Evolutionary conservation across 768 basidiomycete genomes (phyloP).

Genomic region (Termitomyces sp.): DNA sequence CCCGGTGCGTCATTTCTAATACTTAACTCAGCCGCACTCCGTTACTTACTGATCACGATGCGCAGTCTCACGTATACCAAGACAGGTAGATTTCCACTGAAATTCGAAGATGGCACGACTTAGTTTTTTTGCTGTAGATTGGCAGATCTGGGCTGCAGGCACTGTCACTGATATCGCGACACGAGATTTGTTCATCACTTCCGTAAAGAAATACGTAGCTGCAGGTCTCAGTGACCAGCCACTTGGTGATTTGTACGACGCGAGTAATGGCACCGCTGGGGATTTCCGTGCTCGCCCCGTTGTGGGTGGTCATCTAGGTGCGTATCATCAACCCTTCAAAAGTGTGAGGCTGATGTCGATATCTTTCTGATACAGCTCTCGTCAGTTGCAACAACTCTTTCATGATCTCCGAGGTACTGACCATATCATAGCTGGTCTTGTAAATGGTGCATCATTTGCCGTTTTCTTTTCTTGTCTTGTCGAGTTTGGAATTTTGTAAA

Average conservation of each 20-base stretch:
- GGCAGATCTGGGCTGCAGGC: slow-evolving; percentile 58
- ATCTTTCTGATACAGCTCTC: slow-evolving; percentile 14
- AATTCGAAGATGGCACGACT: not conserved
- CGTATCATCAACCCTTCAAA: not conserved
- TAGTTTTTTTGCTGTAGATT: slow-evolving; percentile 34
- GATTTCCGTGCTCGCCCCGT: slow-evolving; percentile 58
- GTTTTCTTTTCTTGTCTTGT: not conserved
- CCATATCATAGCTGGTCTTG: slow-evolving; percentile 8
- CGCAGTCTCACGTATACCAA: slow-evolving; percentile 54
- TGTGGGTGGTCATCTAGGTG: slow-evolving; percentile 55
- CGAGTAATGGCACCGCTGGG: slow-evolving; percentile 42
- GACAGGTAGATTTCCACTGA: slow-evolving; percentile 33
- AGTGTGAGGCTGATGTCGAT: not conserved
- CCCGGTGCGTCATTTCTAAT: slow-evolving; percentile 30
- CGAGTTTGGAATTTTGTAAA: not conserved
- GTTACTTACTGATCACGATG: not conserved
- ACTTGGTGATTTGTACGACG: slow-evolving; percentile 56
- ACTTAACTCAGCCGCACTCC: not conserved
- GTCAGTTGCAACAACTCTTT: slow-evolving; percentile 8
- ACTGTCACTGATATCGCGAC: slow-evolving; percentile 43
- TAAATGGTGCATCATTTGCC: not conserved
- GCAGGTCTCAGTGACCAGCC: slow-evolving; percentile 41
- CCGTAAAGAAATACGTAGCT: slow-evolving; percentile 49
- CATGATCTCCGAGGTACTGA: not conserved
- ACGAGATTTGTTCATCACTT: slow-evolving; percentile 50